Conservation (phyloP, 176 grass and related monocot species). For the Coix lacrymajobi region DNA sequence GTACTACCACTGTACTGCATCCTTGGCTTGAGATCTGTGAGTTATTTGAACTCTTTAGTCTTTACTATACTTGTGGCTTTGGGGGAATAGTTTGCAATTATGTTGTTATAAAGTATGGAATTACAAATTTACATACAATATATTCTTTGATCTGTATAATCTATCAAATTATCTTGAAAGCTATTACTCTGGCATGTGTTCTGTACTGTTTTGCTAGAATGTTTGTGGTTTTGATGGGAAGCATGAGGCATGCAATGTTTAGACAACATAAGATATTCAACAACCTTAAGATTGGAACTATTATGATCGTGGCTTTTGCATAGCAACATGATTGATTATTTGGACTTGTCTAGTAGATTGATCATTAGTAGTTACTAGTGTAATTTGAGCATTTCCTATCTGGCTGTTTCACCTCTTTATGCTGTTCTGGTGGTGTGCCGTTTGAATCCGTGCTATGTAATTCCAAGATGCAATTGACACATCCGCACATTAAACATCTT, state of each 20-base stretch:
- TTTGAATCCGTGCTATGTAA: not conserved
- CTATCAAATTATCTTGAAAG: slow-evolving; percentile 34
- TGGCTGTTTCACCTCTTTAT: not conserved
- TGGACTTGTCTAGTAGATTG: not conserved
- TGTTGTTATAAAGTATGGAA: slow-evolving; percentile 23
- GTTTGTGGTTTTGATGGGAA: not conserved
- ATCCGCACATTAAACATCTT: not conserved
- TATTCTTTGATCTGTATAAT: slow-evolving; percentile 60
- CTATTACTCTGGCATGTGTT: not conserved
- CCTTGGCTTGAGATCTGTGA: slow-evolving; percentile 26
- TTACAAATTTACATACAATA: slow-evolving; percentile 26
- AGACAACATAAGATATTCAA: not conserved
- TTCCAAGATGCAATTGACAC: not conserved
- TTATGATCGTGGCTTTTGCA: not conserved
- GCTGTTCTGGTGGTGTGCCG: not conserved
- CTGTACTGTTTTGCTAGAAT: not conserved
- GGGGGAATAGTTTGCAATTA: slow-evolving; percentile 31
- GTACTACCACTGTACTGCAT: slow-evolving; percentile 35
- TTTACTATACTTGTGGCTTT: slow-evolving; percentile 35
- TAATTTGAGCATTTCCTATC: not conserved
- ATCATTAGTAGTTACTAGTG: not conserved
- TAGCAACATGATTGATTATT: not conserved
- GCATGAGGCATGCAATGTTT: not conserved
- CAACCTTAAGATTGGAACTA: not conserved
- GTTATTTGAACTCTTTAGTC: slow-evolving; percentile 20